phyloP scores from a whole-genome alignment of 2,329 filamentous ascomycete genomes.

The Neonectria hederae region DNA sequence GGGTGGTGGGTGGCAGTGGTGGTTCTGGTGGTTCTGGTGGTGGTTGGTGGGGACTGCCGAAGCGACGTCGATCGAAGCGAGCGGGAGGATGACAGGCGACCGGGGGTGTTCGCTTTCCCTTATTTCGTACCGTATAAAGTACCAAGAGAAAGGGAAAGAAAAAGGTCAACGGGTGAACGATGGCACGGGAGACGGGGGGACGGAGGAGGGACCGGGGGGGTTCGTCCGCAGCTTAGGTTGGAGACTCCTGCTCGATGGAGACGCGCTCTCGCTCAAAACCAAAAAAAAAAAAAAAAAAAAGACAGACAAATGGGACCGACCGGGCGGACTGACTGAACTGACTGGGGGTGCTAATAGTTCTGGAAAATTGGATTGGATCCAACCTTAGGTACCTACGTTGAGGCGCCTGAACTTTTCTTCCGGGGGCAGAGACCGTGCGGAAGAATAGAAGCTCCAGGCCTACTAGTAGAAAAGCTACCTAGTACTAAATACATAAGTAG shows the following conservation, averaged over 20 bases:
- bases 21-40: constrained; percentile 36
- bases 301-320: neutral
- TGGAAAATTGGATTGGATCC: neutral
- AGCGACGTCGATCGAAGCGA: constrained; percentile 29
- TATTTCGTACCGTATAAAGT: constrained; percentile 10
- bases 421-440: constrained; percentile 23
- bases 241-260: neutral
- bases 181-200: constrained; percentile 4
- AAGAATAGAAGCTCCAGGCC: constrained; percentile 38
- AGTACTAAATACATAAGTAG: no score
- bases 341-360: constrained; percentile 5
- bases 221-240: neutral
- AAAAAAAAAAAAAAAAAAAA: no score
- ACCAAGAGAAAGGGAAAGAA: neutral
- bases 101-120: constrained; percentile 13
- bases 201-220: neutral
- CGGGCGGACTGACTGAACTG: neutral
- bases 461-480: constrained; percentile 14
- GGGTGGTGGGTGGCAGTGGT: constrained; percentile 37
- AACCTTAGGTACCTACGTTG: no score
- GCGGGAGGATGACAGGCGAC: constrained; percentile 23
- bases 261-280: neutral
- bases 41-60: constrained; percentile 27
- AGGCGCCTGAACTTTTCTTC: neutral
- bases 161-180: neutral